A percentile compares a stretch with the other conserved stretches of the same genome.
These are phyloP conservation scores for Hylodesmum podocarpum DNA, from an alignment of 306 rosid species.

Conservation along the genomic window DNA sequence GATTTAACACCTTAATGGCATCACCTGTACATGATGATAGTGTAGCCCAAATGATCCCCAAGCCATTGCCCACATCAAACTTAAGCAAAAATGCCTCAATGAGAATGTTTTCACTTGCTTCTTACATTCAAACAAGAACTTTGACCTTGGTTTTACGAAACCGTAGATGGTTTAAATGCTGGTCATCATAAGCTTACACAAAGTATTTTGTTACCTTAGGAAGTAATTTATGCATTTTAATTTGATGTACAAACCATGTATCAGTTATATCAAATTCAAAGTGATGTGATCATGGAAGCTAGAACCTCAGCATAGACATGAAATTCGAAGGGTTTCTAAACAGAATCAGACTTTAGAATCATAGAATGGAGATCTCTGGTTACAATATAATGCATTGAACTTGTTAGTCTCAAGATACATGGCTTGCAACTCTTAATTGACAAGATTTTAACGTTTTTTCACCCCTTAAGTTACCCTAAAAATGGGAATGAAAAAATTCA, in stretches of 20 bases:
- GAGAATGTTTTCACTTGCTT: background rate
- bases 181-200: background rate
- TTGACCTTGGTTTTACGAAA: background rate
- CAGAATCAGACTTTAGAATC: background rate
- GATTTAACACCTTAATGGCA: too few relatives aligned
- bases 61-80: background rate
- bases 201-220: background rate
- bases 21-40: background rate
- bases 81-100: background rate
- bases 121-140: background rate
- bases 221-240: background rate
- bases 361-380: background rate
- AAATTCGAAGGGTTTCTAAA: background rate
- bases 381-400: background rate
- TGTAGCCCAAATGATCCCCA: background rate
- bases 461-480: background rate
- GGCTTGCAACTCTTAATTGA: background rate
- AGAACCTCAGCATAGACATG: background rate
- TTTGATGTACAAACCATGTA: background rate
- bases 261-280: background rate
- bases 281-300: background rate
- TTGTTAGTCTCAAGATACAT: slow-evolving; percentile 5
- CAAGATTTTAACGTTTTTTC: background rate
- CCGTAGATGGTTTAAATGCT: background rate
- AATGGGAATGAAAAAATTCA: background rate